phyloP scores from a whole-genome alignment of 73 alveolate species.

The Loxodes magnus region DNA sequence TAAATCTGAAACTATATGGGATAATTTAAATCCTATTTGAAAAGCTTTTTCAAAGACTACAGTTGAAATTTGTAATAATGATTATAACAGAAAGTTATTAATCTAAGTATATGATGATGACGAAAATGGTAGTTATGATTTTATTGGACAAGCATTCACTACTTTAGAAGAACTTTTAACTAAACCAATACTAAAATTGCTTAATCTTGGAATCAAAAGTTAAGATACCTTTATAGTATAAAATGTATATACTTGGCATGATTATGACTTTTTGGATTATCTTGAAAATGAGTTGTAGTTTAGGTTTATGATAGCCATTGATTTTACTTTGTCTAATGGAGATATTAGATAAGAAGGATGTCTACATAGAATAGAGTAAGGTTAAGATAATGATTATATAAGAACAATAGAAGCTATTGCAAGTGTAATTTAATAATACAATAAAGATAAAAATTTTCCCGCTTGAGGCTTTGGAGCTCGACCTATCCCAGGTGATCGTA shows the following conservation, averaged over 20 bases:
- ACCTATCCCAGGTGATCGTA: slow-evolving; percentile 40
- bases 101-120: slow-evolving; percentile 50
- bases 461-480: slow-evolving; percentile 88
- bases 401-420: slow-evolving; percentile 60
- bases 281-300: slow-evolving; percentile 77
- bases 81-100: slow-evolving; percentile 36
- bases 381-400: slow-evolving; percentile 53
- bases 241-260: slow-evolving; percentile 15
- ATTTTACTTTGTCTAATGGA: slow-evolving; percentile 82
- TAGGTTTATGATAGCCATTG: slow-evolving; percentile 75
- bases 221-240: slow-evolving; percentile 19
- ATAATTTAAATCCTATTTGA: slow-evolving; percentile 19
- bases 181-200: neutral
- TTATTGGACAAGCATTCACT: slow-evolving; percentile 28
- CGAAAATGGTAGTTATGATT: slow-evolving; percentile 30
- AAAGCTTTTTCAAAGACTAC: slow-evolving; percentile 33
- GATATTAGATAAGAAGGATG: slow-evolving; percentile 44
- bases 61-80: slow-evolving; percentile 55
- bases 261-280: slow-evolving; percentile 75
- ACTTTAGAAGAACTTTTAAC: slow-evolving; percentile 14
- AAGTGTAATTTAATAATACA: slow-evolving; percentile 77
- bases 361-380: slow-evolving; percentile 54
- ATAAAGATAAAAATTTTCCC: slow-evolving; percentile 79
- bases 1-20: slow-evolving; percentile 18
- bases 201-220: neutral